These are phyloP conservation scores for Cryptococcus deneoformans DNA, from an alignment of 1,284 basidiomycete genomes.

Conservation along the genomic window DNA sequence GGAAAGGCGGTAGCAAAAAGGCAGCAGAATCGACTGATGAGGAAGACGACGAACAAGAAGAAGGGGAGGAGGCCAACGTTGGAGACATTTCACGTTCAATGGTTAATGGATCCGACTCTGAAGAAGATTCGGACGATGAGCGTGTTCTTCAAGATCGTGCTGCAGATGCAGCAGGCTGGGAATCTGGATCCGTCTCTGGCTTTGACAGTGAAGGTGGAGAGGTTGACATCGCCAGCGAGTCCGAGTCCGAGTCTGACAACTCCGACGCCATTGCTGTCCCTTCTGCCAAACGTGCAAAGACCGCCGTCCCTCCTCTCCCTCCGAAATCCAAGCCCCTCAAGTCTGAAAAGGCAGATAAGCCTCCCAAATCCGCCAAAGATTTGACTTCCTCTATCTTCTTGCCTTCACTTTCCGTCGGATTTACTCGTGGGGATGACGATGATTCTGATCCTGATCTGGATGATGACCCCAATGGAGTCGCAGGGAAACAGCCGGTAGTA, in stretches of 20 bases:
- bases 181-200: constrained; percentile 51
- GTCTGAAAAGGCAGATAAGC: constrained; percentile 24
- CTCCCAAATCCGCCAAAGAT: constrained; percentile 18
- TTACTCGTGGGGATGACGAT: constrained; percentile 70
- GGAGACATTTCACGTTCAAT: constrained; percentile 1
- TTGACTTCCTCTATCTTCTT: constrained; percentile 70
- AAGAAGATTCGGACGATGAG: constrained; percentile 14
- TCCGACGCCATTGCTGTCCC: constrained; percentile 16
- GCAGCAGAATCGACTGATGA: constrained; percentile 17
- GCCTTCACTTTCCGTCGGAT: constrained; percentile 82
- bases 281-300: constrained; percentile 24
- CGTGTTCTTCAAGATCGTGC: constrained; percentile 42
- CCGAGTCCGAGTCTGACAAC: constrained; percentile 25
- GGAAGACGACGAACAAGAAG: constrained; percentile 13
- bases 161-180: constrained; percentile 58
- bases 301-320: not conserved
- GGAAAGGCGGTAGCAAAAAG: not conserved
- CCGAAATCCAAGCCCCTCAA: constrained; percentile 5
- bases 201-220: constrained; percentile 6
- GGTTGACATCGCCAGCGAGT: constrained; percentile 28
- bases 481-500: constrained; percentile 52
- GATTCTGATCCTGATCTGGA: constrained; percentile 71
- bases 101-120: constrained; percentile 5
- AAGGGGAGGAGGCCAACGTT: constrained; percentile 11
- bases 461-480: constrained; percentile 56